Evolutionary conservation across 805 yeast genomes (phyloP).

Genomic region (Ogataea populi-albae): DNA sequence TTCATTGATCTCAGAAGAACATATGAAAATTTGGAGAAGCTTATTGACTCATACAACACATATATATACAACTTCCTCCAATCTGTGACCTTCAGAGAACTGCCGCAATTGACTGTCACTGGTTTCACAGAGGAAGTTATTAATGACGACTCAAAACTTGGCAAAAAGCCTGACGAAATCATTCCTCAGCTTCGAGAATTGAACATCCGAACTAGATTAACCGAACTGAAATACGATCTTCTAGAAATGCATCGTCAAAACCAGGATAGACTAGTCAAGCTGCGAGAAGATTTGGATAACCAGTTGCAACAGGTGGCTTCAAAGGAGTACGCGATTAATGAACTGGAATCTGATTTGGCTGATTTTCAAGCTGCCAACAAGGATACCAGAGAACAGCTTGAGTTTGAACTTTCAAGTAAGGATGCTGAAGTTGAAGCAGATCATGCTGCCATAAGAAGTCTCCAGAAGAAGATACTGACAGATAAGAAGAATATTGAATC

Average conservation of each 20-base stretch:
- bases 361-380: conserved; percentile 18
- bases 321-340: conserved; percentile 54
- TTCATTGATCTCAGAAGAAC: conserved; percentile 48
- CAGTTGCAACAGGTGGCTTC: conserved; percentile 54
- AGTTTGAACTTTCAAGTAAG: conserved; percentile 17
- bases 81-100: conserved; percentile 21
- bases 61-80: conserved; percentile 47
- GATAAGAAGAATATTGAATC: conserved; percentile 16
- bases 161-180: conserved; percentile 42
- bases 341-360: conserved; percentile 50
- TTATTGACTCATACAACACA: conserved; percentile 56
- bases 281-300: conserved; percentile 59
- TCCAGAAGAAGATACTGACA: conserved; percentile 17
- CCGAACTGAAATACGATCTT: conserved; percentile 45
- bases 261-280: conserved; percentile 55
- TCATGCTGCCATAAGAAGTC: conserved; percentile 14
- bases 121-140: conserved; percentile 25
- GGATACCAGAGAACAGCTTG: conserved; percentile 18
- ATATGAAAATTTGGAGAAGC: conserved; percentile 49
- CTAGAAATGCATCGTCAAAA: conserved; percentile 43
- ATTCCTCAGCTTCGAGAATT: conserved; percentile 36
- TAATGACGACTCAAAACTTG: conserved; percentile 44
- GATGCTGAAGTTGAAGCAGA: conserved; percentile 21
- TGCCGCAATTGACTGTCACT: conserved; percentile 22
- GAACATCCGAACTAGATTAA: conserved; percentile 35